These are phyloP conservation scores for Candida jianshihensis DNA, from an alignment of 805 yeast species.

Conservation along the genomic window DNA sequence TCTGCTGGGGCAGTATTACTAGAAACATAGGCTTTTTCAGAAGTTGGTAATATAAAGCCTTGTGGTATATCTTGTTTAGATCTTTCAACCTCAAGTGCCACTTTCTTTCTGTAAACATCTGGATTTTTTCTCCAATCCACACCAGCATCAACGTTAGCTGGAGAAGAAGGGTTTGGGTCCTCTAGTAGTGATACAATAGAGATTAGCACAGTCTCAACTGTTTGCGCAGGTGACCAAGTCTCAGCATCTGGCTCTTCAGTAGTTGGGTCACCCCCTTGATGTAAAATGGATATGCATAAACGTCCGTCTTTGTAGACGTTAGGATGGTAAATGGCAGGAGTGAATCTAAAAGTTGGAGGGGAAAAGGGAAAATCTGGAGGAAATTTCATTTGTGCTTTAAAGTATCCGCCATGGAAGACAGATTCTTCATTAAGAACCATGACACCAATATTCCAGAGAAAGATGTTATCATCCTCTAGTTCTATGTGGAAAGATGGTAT, in stretches of 20 bases:
- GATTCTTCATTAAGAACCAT: conserved; percentile 89
- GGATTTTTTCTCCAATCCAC: conserved; percentile 81
- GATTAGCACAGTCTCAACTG: conserved; percentile 84
- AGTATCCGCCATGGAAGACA: conserved; percentile 88
- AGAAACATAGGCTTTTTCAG: conserved; percentile 50
- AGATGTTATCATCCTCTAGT: conserved; percentile 55
- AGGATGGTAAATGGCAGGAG: conserved; percentile 92
- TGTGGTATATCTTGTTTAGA: conserved; percentile 82
- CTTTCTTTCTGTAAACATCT: conserved; percentile 67
- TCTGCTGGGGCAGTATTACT: conserved; percentile 27
- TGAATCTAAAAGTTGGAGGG: conserved; percentile 89
- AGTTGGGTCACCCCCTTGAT: conserved; percentile 85
- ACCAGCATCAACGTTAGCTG: conserved; percentile 95
- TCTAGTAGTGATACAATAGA: conserved; percentile 86
- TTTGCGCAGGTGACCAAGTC: conserved; percentile 92
- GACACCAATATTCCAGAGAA: conserved; percentile 78
- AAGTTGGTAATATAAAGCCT: conserved; percentile 76
- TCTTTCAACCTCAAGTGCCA: conserved; percentile 73
- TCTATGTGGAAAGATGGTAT: conserved; percentile 66
- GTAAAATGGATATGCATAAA: conserved; percentile 87
- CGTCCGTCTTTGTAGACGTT: conserved; percentile 92
- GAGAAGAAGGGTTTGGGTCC: conserved; percentile 89
- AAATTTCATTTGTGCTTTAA: conserved; percentile 90
- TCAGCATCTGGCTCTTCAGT: conserved; percentile 90
- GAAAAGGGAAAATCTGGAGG: conserved; percentile 87